phyloP scores from a whole-genome alignment of 1,284 basidiomycete species.

The Bondarzewia mesenterica region DNA sequence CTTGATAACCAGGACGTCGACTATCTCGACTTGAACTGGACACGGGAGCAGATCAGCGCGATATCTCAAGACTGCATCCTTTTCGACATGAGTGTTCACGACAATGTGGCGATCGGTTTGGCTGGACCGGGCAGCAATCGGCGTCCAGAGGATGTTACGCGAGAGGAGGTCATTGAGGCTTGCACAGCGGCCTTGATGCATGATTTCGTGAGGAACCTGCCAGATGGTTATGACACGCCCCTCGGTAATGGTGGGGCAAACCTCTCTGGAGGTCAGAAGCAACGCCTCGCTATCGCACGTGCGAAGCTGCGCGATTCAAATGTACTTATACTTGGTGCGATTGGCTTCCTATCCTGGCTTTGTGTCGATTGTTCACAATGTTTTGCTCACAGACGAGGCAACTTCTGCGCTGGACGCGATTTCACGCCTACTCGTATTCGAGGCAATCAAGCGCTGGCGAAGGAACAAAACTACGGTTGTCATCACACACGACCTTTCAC shows the following conservation, averaged over 20 bases:
- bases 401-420: slow-evolving; percentile 92
- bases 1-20: slow-evolving; percentile 79
- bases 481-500: slow-evolving; percentile 92
- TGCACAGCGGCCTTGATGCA: slow-evolving; percentile 85
- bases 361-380: slow-evolving; percentile 1
- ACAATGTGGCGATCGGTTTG: slow-evolving; percentile 83
- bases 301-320: slow-evolving; percentile 83
- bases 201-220: slow-evolving; percentile 79
- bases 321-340: slow-evolving; percentile 85
- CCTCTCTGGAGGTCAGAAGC: slow-evolving; percentile 90
- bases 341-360: not conserved
- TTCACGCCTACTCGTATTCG: slow-evolving; percentile 82
- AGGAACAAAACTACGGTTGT: slow-evolving; percentile 86
- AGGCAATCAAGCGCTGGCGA: slow-evolving; percentile 82
- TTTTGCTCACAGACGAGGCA: slow-evolving; percentile 72
- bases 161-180: slow-evolving; percentile 72
- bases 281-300: slow-evolving; percentile 86
- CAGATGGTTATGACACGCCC: slow-evolving; percentile 82
- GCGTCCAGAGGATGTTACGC: slow-evolving; percentile 39
- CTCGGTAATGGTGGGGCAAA: slow-evolving; percentile 70
- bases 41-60: slow-evolving; percentile 64
- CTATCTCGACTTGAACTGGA: slow-evolving; percentile 73
- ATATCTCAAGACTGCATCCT: slow-evolving; percentile 77
- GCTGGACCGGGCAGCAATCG: slow-evolving; percentile 40
- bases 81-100: slow-evolving; percentile 78